Percentiles rank a stretch among this genome's conserved stretches.
phyloP scores from a whole-genome alignment of 768 basidiomycete genomes.

The Rhizopogon roseolus region DNA sequence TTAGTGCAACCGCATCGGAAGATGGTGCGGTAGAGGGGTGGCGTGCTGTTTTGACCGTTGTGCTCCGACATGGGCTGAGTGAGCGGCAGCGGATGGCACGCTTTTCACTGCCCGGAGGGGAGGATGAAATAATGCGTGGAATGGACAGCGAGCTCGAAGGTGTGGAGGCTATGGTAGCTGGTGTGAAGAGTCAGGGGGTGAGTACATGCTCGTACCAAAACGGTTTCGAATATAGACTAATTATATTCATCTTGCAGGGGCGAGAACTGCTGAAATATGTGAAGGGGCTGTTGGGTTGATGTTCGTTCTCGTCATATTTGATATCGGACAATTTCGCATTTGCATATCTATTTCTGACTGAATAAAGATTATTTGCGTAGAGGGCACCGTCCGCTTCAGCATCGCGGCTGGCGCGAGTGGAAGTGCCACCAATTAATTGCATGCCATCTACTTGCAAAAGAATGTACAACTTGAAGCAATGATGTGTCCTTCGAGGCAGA shows the following conservation, averaged over 20 bases:
- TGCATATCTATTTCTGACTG: neutral
- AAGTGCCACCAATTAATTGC: no score
- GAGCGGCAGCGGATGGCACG: slow-evolving; percentile 44
- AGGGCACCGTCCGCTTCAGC: no score
- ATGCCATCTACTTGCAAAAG: no score
- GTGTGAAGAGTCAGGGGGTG: slow-evolving; percentile 73
- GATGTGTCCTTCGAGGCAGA: no score
- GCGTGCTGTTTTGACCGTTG: slow-evolving; percentile 69
- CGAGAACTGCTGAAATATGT: slow-evolving; percentile 72
- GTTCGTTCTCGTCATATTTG: neutral
- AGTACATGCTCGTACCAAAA: slow-evolving; percentile 20
- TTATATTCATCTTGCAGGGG: slow-evolving; percentile 39
- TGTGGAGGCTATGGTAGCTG: slow-evolving; percentile 72
- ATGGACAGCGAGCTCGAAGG: slow-evolving; percentile 31
- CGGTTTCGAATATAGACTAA: slow-evolving; percentile 6
- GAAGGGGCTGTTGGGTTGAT: slow-evolving; percentile 56
- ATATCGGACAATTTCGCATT: neutral
- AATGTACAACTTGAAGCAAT: no score
- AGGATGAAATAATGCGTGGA: slow-evolving; percentile 26
- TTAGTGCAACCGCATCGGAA: neutral
- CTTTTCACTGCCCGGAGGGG: slow-evolving; percentile 13
- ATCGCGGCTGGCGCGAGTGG: neutral
- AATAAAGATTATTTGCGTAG: neutral
- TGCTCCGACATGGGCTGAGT: slow-evolving; percentile 61
- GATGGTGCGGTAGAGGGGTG: slow-evolving; percentile 59